These are phyloP conservation scores for Urtica urens DNA, from an alignment of 306 rosid species.

Conservation along the genomic window DNA sequence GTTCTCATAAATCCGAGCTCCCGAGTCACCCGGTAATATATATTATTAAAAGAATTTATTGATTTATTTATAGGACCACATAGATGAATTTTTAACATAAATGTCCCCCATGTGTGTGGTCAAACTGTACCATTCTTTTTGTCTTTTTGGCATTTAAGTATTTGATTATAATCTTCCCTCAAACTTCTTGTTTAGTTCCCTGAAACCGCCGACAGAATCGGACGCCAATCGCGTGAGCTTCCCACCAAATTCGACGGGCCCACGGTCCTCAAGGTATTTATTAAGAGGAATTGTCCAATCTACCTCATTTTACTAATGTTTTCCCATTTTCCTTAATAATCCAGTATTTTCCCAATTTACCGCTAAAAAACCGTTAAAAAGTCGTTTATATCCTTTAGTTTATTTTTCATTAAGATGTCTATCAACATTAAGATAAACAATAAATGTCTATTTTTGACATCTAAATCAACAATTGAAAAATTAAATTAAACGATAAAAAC, in stretches of 20 bases:
- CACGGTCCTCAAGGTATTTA: slow-evolving; percentile 56
- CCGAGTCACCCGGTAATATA: slow-evolving; percentile 35
- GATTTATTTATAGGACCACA: neutral
- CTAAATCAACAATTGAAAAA: too few relatives aligned
- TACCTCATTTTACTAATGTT: neutral
- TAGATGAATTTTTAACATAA: neutral
- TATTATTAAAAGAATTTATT: neutral
- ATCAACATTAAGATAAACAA: too few relatives aligned
- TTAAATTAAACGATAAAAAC: too few relatives aligned
- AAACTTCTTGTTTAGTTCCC: slow-evolving; percentile 36
- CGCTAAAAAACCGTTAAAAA: too few relatives aligned
- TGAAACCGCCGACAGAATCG: slow-evolving; percentile 25
- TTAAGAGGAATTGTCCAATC: neutral
- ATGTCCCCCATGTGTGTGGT: neutral
- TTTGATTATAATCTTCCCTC: neutral
- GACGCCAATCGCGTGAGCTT: slow-evolving; percentile 28
- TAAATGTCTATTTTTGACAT: too few relatives aligned
- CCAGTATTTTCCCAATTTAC: too few relatives aligned
- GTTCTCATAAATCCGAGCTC: slow-evolving; percentile 38
- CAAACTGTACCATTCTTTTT: neutral
- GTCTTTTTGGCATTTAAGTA: neutral
- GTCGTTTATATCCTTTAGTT: too few relatives aligned
- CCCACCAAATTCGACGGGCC: slow-evolving; percentile 54
- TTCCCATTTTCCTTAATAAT: too few relatives aligned
- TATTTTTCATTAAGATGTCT: too few relatives aligned